Base-by-base conservation (phyloP, 169 alveolate species). In the Eimeria zaria region DNA sequence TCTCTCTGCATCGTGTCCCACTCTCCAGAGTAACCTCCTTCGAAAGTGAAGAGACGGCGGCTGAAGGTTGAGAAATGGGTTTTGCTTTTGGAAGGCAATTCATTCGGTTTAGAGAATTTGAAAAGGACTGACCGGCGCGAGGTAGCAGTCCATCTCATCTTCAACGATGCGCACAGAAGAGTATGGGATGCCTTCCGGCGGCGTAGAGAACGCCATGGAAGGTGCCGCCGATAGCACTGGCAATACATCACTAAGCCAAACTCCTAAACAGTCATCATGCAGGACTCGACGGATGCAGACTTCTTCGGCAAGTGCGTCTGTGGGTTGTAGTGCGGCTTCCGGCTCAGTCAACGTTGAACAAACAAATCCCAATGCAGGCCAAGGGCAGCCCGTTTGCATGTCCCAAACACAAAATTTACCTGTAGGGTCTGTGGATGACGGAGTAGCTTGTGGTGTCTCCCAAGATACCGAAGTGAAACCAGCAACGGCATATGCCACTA, bases 401-500 rank as follows among this genome's bases (percentile, higher is more conserved):
- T 5, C 39, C 20, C 62, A 41, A 22, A 36, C 27, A 27, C 80
- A 30, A 33, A 33, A 24, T 2, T 1, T 69, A 69, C 51, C 46
- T 69, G 0, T 30, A 33, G 80, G 24, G 16, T 16, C 24, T 12
- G 44, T 33, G 33, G 12, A 36, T 9, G 51, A 14, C 46, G 33
- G 16, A 69, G 16, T 22, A 33, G 80, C 80, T 69, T 36, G n/a
- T 69, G 48, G 62, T 53, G 90, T n/a, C 12, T 12, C 90, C 51
- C 55, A 30, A 55, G 39, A 55, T n/a, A 53, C 53, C n/a, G 46
- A 11, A 22, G 51, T 20, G 74, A 51, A 83, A 83, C 16, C 71
- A 83, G 33, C 71, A 83, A 30, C 74, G 58, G 90, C 44, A 83
- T 7, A n/a, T 83, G 74, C 73, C 51, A 14, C n/a, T 53, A 44